Conservation (phyloP, 495 filamentous ascomycete species). For the Poronia punctata region DNA sequence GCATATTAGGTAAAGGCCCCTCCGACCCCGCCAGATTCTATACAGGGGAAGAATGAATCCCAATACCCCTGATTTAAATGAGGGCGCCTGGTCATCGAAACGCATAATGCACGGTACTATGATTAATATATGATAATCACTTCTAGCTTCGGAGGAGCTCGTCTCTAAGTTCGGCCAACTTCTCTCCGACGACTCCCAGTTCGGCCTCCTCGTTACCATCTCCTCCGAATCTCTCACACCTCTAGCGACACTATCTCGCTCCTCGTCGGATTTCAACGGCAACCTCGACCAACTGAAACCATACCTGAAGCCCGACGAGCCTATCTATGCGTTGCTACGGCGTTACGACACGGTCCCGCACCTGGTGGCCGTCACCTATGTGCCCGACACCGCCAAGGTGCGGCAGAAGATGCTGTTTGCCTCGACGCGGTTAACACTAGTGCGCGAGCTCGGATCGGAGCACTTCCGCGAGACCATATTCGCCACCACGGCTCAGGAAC, state of each 20-base stretch:
- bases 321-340: conserved; percentile 81
- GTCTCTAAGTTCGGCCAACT: conserved; percentile 72
- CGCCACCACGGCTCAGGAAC: conserved; percentile 65
- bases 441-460: conserved; percentile 82
- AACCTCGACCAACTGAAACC: conserved; percentile 52
- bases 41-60: neutral
- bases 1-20: conserved; percentile 13
- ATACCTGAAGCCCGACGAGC: conserved; percentile 63
- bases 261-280: conserved; percentile 48
- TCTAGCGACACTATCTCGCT: conserved; percentile 49
- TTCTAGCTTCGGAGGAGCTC: conserved; percentile 76
- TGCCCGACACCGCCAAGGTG: conserved; percentile 82
- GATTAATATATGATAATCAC: neutral
- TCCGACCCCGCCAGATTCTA: no score
- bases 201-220: conserved; percentile 80
- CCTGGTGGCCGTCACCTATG: conserved; percentile 78
- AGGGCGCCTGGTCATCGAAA: neutral
- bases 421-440: conserved; percentile 73
- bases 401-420: conserved; percentile 96
- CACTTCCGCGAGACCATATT: conserved; percentile 74
- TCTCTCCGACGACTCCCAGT: conserved; percentile 53
- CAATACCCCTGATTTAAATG: neutral
- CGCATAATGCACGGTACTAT: no score
- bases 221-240: conserved; percentile 66
- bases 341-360: conserved; percentile 46